Evolutionary conservation across 331 rosid species (phyloP).

Genomic region (Stylosanthes scabra): DNA sequence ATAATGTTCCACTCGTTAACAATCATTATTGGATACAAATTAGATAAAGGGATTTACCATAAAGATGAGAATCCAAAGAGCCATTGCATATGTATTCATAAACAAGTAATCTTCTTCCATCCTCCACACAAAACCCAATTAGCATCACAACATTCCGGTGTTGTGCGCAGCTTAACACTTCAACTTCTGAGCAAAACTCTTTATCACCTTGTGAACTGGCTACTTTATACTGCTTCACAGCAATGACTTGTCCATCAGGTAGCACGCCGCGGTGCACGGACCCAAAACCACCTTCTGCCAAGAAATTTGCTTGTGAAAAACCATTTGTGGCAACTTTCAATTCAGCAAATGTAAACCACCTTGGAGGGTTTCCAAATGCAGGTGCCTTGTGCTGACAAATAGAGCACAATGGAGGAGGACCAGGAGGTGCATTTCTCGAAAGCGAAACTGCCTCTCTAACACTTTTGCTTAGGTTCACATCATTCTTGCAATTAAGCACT

Average conservation of each 20-base stretch:
- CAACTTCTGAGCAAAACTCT: constrained; percentile 98
- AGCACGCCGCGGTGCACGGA: constrained; percentile 91
- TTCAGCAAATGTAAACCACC: constrained; percentile 88
- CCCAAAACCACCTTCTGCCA: constrained; percentile 99
- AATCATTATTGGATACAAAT: not conserved
- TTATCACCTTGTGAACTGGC: constrained; percentile 96
- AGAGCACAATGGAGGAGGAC: constrained; percentile 95
- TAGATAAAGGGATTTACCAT: constrained; percentile 56
- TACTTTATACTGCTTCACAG: constrained; percentile 89
- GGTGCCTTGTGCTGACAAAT: constrained; percentile 98
- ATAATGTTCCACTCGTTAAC: not conserved
- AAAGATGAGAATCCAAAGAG: constrained; percentile 89
- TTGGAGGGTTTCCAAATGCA: constrained; percentile 90
- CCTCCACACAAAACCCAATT: constrained; percentile 91
- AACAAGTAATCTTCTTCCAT: constrained; percentile 89
- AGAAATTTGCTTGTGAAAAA: constrained; percentile 82
- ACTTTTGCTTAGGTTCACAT: constrained; percentile 74
- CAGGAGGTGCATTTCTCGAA: constrained; percentile 63
- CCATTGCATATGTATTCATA: constrained; percentile 94
- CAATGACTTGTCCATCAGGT: constrained; percentile 79
- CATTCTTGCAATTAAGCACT: constrained; percentile 53
- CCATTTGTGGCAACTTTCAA: constrained; percentile 88
- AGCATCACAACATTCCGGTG: constrained; percentile 98
- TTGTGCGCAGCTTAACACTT: constrained; percentile 95
- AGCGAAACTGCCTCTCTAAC: constrained; percentile 80